These are phyloP conservation scores for Paxillus ammoniavirescens DNA, from an alignment of 768 basidiomycete species.

Conservation along the genomic window DNA sequence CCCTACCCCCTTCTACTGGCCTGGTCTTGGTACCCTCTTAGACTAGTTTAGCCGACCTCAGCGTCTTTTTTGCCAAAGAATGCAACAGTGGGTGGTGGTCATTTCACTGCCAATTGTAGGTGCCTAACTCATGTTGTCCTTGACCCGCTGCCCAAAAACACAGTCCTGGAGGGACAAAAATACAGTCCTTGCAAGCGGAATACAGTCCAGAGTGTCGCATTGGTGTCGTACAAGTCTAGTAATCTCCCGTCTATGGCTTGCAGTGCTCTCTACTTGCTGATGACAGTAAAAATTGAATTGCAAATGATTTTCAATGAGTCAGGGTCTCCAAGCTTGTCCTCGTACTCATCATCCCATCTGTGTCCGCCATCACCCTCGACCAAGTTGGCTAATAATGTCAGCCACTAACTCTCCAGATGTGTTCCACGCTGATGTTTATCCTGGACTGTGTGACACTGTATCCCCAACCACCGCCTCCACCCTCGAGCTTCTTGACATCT, in stretches of 20 bases:
- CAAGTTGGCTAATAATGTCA: background rate
- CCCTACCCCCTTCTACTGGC: no score
- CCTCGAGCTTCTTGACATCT: background rate
- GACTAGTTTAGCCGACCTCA: no score
- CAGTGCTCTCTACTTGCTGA: background rate
- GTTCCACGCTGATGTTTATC: constrained; percentile 18
- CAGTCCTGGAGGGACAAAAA: background rate
- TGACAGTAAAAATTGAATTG: background rate
- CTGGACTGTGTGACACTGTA: constrained; percentile 29
- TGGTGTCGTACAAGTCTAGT: background rate
- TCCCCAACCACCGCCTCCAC: background rate
- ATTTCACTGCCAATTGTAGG: no score
- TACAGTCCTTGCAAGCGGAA: background rate
- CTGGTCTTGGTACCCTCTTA: no score
- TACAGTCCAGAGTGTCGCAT: background rate
- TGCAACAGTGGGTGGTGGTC: no score
- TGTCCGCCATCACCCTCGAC: no score
- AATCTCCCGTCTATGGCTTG: background rate
- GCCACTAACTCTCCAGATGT: background rate
- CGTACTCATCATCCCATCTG: no score
- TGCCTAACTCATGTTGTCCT: no score
- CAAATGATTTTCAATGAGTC: background rate
- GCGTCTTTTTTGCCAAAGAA: no score
- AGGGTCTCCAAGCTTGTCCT: no score
- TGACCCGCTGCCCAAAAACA: no score